Base-by-base conservation (phyloP, 2,329 filamentous ascomycete genomes). In the Sarocladium kiliense region DNA sequence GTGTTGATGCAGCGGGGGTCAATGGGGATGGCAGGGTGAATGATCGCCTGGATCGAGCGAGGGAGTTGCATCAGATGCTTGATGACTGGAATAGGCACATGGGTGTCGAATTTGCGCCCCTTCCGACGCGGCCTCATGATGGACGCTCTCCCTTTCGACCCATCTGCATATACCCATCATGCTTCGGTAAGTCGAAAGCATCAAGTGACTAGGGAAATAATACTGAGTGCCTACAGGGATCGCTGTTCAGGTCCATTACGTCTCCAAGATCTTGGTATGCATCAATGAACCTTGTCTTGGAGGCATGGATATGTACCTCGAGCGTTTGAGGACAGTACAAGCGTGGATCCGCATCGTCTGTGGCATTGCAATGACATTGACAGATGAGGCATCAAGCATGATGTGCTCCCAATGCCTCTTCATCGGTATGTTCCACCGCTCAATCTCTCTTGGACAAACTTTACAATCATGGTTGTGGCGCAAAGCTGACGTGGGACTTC, bases 11-110 rank as follows among this genome's bases (percentile, higher is more conserved):
- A 69, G 45, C 50, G 2, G 19, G 44, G 25, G 49, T 54, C 2
- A 57, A 60, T 23, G 51, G 45, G 4, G 53, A 36, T 16, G 37
- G 11, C 6, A 50, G 26, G 53, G 65, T 75, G 16, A 58, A 65
- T n/a, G 61, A 61, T 32, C 71, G 78, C 19, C 74, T 81, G 32
- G 70, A 74, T 7, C 69, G 73, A 49, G 76, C 73, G 0, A 73
- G 74, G 56, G 71, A 71, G 10, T 63, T 81, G 0, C 66, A 78
- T 10, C 71, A 73, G 30, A 74, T 77, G 61, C 63, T 82, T 3
- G 71, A 77, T 19, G 78, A 80, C 54, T 81, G 79, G 78, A 63
- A 73, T 51, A 62, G 65, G 11, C 69, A 69, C 50, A 61, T 78
- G n/a, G 73, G 72, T n/a, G 58, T 70, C 3, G 70, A 75, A 21